Evolutionary conservation across 2,329 filamentous ascomycete species (phyloP).

Genomic region (Leptographium flavum): DNA sequence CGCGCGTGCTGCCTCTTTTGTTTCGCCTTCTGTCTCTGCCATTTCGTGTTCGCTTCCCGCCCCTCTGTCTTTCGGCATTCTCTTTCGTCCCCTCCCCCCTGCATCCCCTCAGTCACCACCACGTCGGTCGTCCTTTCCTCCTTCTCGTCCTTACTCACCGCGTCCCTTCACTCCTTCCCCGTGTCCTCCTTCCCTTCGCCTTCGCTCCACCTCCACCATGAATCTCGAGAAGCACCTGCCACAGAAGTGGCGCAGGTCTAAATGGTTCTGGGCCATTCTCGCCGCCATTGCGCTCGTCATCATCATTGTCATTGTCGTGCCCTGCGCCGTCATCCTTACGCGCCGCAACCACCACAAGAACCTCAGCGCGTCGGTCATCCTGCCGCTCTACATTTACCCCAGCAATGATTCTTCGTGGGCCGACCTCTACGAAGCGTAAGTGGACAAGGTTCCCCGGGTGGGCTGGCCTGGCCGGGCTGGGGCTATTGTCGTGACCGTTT

Average conservation of each 20-base stretch:
- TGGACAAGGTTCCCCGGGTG: not conserved
- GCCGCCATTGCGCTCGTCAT: not conserved
- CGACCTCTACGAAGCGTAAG: conserved; percentile 6
- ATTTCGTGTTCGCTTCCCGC: no score
- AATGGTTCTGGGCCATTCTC: not conserved
- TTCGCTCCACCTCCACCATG: not conserved
- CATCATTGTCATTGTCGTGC: conserved; percentile 5
- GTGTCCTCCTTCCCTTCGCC: not conserved
- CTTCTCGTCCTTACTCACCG: no score
- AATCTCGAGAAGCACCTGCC: conserved; percentile 3
- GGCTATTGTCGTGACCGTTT: no score
- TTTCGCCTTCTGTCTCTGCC: no score
- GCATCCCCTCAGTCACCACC: not conserved
- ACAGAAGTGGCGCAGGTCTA: not conserved
- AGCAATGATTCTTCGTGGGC: conserved; percentile 3
- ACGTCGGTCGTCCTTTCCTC: not conserved
- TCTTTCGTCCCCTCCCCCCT: not conserved
- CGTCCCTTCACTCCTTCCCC: not conserved
- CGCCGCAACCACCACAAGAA: not conserved
- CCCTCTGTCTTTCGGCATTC: not conserved
- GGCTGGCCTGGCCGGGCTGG: no score
- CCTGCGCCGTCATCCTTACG: not conserved
- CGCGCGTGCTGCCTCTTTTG: no score
- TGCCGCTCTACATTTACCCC: conserved; percentile 10
- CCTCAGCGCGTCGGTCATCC: not conserved